Conservation (phyloP, 2,329 filamentous ascomycete genomes). For the Aspergillus fumigatiaffinis region DNA sequence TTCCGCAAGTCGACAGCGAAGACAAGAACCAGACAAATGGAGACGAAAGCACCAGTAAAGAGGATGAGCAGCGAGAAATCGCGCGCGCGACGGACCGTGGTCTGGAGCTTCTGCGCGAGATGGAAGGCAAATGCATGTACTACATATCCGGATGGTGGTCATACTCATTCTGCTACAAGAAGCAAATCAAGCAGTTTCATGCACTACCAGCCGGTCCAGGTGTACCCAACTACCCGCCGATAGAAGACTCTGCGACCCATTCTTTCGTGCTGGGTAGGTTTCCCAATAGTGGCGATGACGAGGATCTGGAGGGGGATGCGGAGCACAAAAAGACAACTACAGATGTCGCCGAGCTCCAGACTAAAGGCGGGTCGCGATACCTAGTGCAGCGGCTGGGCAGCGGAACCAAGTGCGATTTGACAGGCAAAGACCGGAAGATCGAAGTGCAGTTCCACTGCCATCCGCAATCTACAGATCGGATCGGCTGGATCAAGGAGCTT, state of each 20-base stretch:
- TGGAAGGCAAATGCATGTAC: conserved; percentile 79
- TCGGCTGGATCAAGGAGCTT: conserved; percentile 90
- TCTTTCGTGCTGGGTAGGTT: conserved; percentile 74
- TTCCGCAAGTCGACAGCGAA: conserved; percentile 64
- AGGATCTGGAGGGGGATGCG: conserved; percentile 21
- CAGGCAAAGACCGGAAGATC: conserved; percentile 73
- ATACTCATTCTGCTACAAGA: conserved; percentile 89
- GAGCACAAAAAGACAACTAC: conserved; percentile 30
- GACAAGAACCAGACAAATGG: conserved; percentile 65
- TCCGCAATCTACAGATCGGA: conserved; percentile 69
- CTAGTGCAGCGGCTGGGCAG: conserved; percentile 76
- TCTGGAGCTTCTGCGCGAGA: conserved; percentile 72
- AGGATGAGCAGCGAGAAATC: conserved; percentile 76
- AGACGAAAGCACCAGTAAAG: conserved; percentile 51
- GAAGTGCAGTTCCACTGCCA: conserved; percentile 79
- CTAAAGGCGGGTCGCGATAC: conserved; percentile 79
- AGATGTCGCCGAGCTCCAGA: conserved; percentile 63
- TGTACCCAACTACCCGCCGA: conserved; percentile 64
- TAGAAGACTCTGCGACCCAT: conserved; percentile 69
- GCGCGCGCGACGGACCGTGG: conserved; percentile 71
- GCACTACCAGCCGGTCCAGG: conserved; percentile 68
- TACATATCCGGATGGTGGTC: conserved; percentile 90
- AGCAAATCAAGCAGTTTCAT: conserved; percentile 86
- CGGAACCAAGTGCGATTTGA: conserved; percentile 83
- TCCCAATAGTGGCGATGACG: conserved; percentile 32